Percentiles rank a stretch among this genome's conserved stretches.
Evolutionary conservation across 352 stramenopile genomes (phyloP).

Genomic region (Phytophthora cactorum): DNA sequence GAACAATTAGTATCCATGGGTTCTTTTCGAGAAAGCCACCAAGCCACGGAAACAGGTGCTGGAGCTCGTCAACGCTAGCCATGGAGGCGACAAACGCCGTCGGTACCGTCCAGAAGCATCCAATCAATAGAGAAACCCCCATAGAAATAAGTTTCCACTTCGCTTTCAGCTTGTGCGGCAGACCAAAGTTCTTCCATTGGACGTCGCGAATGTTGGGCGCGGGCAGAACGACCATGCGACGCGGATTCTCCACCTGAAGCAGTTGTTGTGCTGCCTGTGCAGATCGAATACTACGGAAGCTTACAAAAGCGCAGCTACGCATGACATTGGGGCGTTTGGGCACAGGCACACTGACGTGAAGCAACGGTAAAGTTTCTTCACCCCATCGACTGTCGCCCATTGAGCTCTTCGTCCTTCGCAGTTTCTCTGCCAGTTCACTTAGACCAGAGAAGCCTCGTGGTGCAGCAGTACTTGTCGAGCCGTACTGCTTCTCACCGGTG

Average conservation of each 20-base stretch:
- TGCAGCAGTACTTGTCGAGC: slow-evolving; percentile 8
- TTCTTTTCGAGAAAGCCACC: slow-evolving; percentile 47
- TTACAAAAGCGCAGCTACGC: slow-evolving; percentile 71
- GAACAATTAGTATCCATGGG: slow-evolving; percentile 54
- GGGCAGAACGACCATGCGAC: slow-evolving; percentile 62
- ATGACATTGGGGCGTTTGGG: slow-evolving; percentile 61
- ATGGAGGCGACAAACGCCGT: slow-evolving; percentile 82
- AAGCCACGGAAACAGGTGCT: slow-evolving; percentile 57
- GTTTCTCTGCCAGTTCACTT: slow-evolving; percentile 32
- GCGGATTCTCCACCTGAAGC: slow-evolving; percentile 72
- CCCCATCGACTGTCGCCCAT: slow-evolving; percentile 29
- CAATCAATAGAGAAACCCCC: slow-evolving; percentile 58
- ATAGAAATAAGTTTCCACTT: slow-evolving; percentile 69
- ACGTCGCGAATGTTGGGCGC: slow-evolving; percentile 74
- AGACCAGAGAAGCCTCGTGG: slow-evolving; percentile 31
- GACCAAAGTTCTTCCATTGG: slow-evolving; percentile 82
- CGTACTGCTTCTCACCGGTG: slow-evolving; percentile 30
- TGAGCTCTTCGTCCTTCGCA: slow-evolving; percentile 41
- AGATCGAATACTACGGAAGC: slow-evolving; percentile 68
- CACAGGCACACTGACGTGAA: slow-evolving; percentile 36
- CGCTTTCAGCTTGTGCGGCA: slow-evolving; percentile 62
- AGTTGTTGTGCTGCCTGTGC: slow-evolving; percentile 75
- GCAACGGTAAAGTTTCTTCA: slow-evolving; percentile 39
- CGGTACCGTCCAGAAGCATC: slow-evolving; percentile 82
- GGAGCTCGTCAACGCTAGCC: slow-evolving; percentile 69